Evolutionary conservation across 2,329 filamentous ascomycete species (phyloP), one percentile per base, ranked within the genome.

Genomic region (Claviceps purpurea): DNA sequence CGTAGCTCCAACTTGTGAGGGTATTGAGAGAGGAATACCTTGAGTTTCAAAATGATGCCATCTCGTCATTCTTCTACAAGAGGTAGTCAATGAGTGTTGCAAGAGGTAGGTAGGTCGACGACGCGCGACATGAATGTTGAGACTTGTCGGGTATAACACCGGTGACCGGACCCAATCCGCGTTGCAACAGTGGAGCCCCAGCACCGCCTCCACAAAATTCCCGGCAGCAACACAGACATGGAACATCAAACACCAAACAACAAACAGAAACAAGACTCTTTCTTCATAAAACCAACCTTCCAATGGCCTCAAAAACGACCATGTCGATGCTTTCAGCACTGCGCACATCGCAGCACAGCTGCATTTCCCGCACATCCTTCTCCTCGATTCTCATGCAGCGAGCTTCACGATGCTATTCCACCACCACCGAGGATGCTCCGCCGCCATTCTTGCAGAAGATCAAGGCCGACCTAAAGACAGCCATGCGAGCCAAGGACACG

Each of bases 401-500:
- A 26, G 53, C 55, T 55, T 56, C 24, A 48, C 62, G 62, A 47
- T 58, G 61, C 57, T 68, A 67, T 59, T 68, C 67, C 54, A 57
- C 22, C 22, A 22, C 70, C 54, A 57, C 70, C 42, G 61, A 63
- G 52, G 66, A 69, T 55, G 60, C 67, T 5, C 58, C 66, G 22
- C 74, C 75, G 41, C 76, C 11, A 65, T 79, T 55, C 8, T 65
- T 79, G 44, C 65, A 70, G 51, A 77, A 74, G 66, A 69, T 82
- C 60, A 79, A 78, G 61, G 67, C 64, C 56, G 81, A 85, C 59
- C 71, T 85, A 56, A 85, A 85, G 69, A 67, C 72, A 10, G 81
- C 82, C 48, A 84, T 85, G 81, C 75, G 76, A 54, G 73, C 73
- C 59, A 85, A 83, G 65, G 81, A 85, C 62, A 68, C 73, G 26